Evolutionary conservation across 2,329 filamentous ascomycete species (phyloP).

Genomic region (Talaromyces verruculosus): DNA sequence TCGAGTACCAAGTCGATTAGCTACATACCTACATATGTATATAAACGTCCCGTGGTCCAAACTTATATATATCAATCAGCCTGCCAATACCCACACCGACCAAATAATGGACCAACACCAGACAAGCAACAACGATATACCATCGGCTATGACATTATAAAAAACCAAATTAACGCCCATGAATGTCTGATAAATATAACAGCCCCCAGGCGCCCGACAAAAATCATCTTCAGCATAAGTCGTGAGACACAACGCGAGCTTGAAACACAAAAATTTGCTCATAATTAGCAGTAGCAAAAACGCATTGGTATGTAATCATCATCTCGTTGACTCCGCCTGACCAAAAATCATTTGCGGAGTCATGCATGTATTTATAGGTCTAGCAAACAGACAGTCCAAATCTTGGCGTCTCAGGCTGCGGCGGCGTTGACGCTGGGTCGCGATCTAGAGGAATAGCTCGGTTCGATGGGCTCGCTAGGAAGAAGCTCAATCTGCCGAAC

Average conservation of each 20-base stretch:
- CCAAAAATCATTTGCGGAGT: neutral
- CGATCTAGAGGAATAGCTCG: slow-evolving; percentile 29
- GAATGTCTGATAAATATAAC: slow-evolving; percentile 2
- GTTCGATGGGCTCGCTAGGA: slow-evolving; percentile 44
- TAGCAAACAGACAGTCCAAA: neutral
- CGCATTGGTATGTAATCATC: neutral
- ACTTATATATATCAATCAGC: neutral
- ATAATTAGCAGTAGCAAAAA: neutral
- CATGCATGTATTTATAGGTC: neutral
- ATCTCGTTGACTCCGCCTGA: slow-evolving; percentile 4
- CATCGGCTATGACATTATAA: neutral
- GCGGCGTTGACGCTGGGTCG: slow-evolving; percentile 27
- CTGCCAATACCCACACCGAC: neutral
- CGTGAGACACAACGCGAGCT: neutral
- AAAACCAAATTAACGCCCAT: slow-evolving; percentile 2
- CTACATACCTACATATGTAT: neutral
- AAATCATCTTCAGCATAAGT: neutral
- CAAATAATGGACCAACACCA: neutral
- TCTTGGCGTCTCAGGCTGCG: slow-evolving; percentile 27
- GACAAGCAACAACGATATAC: neutral
- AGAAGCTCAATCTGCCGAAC: slow-evolving; percentile 80
- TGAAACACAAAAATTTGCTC: neutral
- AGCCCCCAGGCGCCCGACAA: slow-evolving; percentile 11
- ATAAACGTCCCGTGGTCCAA: neutral
- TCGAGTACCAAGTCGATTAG: neutral